These are phyloP conservation scores for Hevea brasiliensis DNA, from an alignment of 345 rosid species.

Conservation along the genomic window DNA sequence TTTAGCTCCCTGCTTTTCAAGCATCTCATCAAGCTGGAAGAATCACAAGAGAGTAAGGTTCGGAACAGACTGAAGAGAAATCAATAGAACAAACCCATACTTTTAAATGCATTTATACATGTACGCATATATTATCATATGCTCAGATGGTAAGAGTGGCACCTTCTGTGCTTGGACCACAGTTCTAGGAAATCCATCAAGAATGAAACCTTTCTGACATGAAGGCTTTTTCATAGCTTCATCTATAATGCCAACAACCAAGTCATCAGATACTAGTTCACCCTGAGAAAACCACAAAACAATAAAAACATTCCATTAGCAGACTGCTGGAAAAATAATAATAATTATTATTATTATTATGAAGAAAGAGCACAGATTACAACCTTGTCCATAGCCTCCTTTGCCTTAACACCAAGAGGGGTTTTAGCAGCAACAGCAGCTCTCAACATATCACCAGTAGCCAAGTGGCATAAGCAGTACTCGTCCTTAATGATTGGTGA, in stretches of 20 bases:
- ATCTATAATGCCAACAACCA: slow-evolving; percentile 91
- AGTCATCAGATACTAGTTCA: slow-evolving; percentile 91
- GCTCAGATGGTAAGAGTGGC: neutral
- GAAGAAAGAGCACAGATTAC: neutral
- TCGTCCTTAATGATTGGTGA: slow-evolving; percentile 93
- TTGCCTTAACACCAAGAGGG: slow-evolving; percentile 92
- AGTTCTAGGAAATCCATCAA: slow-evolving; percentile 94
- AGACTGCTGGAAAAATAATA: neutral
- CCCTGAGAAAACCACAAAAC: slow-evolving; percentile 48
- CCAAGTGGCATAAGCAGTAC: slow-evolving; percentile 93
- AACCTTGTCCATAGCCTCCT: slow-evolving; percentile 98
- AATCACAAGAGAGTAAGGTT: slow-evolving; percentile 16
- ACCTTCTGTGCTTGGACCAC: slow-evolving; percentile 93
- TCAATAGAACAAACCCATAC: neutral
- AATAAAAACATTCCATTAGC: slow-evolving; percentile 10
- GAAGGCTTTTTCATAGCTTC: slow-evolving; percentile 94
- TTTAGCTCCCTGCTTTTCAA: slow-evolving; percentile 68
- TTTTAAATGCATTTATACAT: neutral
- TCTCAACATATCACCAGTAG: slow-evolving; percentile 98
- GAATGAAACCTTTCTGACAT: slow-evolving; percentile 91
- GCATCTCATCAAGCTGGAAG: slow-evolving; percentile 91
- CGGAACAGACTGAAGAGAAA: slow-evolving; percentile 9
- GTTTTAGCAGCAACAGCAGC: slow-evolving; percentile 94
- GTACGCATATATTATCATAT: neutral
- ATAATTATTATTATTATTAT: no score